Evolutionary conservation across 2,329 filamentous ascomycete genomes (phyloP).

Genomic region (Diaporthe citrichinensis): DNA sequence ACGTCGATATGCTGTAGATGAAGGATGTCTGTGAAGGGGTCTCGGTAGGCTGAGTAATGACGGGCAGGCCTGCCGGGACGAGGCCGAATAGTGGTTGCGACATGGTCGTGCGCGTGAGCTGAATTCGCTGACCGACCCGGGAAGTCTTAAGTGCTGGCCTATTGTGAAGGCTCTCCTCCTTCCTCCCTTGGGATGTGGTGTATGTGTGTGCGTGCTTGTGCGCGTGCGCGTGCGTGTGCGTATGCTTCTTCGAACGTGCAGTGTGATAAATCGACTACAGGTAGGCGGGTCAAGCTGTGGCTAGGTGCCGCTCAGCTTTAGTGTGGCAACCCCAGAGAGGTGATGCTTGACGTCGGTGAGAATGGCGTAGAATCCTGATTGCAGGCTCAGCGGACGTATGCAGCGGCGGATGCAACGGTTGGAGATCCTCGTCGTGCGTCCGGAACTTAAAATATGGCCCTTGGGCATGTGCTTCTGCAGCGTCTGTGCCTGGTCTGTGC

Average conservation of each 20-base stretch:
- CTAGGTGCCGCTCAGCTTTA: neutral
- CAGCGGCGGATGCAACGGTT: conserved; percentile 25
- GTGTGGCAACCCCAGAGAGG: neutral
- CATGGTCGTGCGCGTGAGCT: conserved; percentile 50
- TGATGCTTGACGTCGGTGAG: conserved; percentile 32
- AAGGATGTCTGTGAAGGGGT: conserved; percentile 68
- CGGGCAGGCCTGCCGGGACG: conserved; percentile 71
- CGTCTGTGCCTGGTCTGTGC: conserved; percentile 1
- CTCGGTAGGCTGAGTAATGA: conserved; percentile 68
- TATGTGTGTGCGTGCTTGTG: neutral
- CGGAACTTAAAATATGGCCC: neutral
- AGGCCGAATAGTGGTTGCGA: conserved; percentile 69
- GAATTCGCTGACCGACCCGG: conserved; percentile 7
- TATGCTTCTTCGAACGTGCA: conserved; percentile 1
- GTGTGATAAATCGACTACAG: conserved; percentile 26
- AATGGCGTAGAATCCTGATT: neutral
- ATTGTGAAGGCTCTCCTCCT: neutral
- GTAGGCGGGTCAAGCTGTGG: conserved; percentile 3
- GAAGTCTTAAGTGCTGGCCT: neutral
- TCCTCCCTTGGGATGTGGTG: neutral
- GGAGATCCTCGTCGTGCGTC: conserved; percentile 5
- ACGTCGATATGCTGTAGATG: conserved; percentile 65
- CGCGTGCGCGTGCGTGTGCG: neutral
- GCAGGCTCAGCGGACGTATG: neutral
- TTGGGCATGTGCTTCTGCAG: conserved; percentile 18